Conservation (phyloP, 768 basidiomycete species). For the Mycena kentingensis region DNA sequence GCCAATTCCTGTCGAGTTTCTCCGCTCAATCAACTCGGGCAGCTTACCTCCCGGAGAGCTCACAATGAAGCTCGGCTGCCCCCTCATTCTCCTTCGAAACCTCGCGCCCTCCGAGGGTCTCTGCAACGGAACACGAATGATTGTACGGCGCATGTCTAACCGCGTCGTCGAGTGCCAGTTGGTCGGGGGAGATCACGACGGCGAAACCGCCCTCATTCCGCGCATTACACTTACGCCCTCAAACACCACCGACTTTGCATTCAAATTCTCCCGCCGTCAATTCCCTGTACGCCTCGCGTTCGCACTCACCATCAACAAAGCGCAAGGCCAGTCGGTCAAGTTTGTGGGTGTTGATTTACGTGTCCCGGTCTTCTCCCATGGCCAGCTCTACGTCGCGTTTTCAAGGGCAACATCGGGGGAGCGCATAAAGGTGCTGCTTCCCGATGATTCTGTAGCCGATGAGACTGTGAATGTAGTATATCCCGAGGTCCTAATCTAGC, state of each 20-base stretch:
- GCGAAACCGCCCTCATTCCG: conserved; percentile 39
- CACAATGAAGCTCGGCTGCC: conserved; percentile 31
- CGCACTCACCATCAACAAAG: conserved; percentile 42
- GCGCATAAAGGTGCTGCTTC: conserved; percentile 26
- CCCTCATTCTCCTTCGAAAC: conserved; percentile 37
- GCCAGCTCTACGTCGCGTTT: conserved; percentile 38
- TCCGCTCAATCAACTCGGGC: conserved; percentile 33
- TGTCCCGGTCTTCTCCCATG: conserved; percentile 33
- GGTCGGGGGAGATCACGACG: conserved; percentile 39
- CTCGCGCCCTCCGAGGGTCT: conserved; percentile 28
- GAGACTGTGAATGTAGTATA: neutral
- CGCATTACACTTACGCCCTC: conserved; percentile 33
- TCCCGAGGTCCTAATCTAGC: neutral
- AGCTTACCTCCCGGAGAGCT: conserved; percentile 39
- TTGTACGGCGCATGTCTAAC: conserved; percentile 18
- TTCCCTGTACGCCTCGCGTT: conserved; percentile 39
- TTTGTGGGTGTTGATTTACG: conserved; percentile 34
- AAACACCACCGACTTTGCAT: conserved; percentile 13
- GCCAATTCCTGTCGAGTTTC: conserved; percentile 33
- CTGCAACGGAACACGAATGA: conserved; percentile 33
- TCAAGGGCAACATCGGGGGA: conserved; percentile 26
- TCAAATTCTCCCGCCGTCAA: conserved; percentile 30
- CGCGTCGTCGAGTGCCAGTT: conserved; percentile 35
- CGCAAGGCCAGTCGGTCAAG: conserved; percentile 37
- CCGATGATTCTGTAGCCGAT: neutral